phyloP scores from a whole-genome alignment of 2,329 filamentous ascomycete species.

The Paramyrothecium sp. region DNA sequence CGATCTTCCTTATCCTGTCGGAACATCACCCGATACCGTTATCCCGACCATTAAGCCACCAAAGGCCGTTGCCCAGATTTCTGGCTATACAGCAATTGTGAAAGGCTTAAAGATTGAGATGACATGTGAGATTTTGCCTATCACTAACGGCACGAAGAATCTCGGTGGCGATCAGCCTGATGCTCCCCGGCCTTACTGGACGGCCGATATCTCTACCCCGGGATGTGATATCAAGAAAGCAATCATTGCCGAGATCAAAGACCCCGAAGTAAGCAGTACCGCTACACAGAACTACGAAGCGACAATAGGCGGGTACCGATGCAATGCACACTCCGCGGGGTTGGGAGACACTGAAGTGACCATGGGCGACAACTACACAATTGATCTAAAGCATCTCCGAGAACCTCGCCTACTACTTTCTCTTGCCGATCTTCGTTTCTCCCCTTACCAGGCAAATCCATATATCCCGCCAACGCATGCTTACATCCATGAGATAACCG shows the following conservation, averaged over 20 bases:
- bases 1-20: neutral
- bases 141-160: neutral
- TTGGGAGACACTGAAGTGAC: conserved; percentile 12
- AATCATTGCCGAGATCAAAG: conserved; percentile 17
- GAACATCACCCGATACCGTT: neutral
- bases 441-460: neutral
- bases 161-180: neutral
- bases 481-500: neutral
- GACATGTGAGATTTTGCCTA: neutral
- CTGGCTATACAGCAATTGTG: neutral
- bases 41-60: neutral
- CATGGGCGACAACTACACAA: conserved; percentile 5
- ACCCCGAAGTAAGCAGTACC: conserved; percentile 21
- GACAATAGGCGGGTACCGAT: conserved; percentile 17
- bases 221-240: conserved; percentile 8
- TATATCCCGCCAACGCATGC: neutral
- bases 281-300: conserved; percentile 24
- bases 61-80: neutral
- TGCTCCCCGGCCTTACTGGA: neutral
- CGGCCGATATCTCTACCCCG: neutral
- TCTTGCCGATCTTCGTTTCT: neutral
- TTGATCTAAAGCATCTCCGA: conserved; percentile 12
- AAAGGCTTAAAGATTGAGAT: neutral
- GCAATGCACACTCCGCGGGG: conserved; percentile 19
- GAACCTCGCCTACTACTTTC: conserved; percentile 18